These are phyloP conservation scores for Coprinellus aureogranulatus DNA, from an alignment of 768 basidiomycete genomes.

Conservation along the genomic window DNA sequence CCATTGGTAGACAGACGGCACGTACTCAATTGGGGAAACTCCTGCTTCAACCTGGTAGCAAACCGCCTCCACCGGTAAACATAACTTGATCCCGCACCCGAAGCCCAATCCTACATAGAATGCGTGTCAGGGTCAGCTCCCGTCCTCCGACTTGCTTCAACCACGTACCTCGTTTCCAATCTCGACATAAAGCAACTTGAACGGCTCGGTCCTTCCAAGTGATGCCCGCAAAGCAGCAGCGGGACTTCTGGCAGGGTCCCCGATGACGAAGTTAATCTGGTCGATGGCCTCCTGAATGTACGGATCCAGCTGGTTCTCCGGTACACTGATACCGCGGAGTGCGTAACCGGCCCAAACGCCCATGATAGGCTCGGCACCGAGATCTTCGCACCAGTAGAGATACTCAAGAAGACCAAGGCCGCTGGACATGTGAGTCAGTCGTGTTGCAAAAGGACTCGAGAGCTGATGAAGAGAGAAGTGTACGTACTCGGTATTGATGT, in stretches of 20 bases:
- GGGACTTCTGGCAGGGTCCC: constrained; percentile 44
- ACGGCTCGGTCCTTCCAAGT: constrained; percentile 54
- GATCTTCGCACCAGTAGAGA: constrained; percentile 56
- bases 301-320: constrained; percentile 43
- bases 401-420: constrained; percentile 61
- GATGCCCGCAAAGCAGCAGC: constrained; percentile 50
- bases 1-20: constrained; percentile 9
- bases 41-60: constrained; percentile 40
- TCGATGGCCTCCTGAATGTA: constrained; percentile 59
- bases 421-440: constrained; percentile 21
- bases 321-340: constrained; percentile 43
- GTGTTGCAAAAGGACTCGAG: background rate
- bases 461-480: background rate
- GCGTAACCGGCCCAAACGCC: constrained; percentile 63
- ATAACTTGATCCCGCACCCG: constrained; percentile 41
- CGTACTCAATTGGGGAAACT: constrained; percentile 54
- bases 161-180: constrained; percentile 64
- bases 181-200: constrained; percentile 47
- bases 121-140: background rate
- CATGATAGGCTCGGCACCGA: constrained; percentile 62
- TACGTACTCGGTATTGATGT: constrained; percentile 57
- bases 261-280: constrained; percentile 65
- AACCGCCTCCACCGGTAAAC: constrained; percentile 53
- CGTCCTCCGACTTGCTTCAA: no score
- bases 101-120: constrained; percentile 26